Percentiles rank a stretch among this genome's conserved stretches.
phyloP scores from a whole-genome alignment of 306 rosid genomes.

The Quercus aquifolioides region DNA sequence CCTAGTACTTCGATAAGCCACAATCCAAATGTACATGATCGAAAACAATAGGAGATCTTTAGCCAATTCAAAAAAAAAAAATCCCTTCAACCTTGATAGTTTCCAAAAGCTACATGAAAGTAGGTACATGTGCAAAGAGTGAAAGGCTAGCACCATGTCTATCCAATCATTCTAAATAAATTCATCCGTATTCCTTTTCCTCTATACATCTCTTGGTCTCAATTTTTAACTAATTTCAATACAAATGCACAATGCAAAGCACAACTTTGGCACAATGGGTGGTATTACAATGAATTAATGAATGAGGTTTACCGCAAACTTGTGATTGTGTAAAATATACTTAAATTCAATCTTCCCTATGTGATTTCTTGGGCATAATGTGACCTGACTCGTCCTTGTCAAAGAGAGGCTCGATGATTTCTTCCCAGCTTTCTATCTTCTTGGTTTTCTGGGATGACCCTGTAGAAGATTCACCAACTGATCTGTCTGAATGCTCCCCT shows the following conservation, averaged over 20 bases:
- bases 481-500: conserved; percentile 37
- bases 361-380: conserved; percentile 40
- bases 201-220: not conserved
- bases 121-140: not conserved
- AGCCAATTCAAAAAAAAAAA: no score
- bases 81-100: no score
- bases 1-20: no score
- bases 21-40: no score
- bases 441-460: conserved; percentile 41
- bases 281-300: conserved; percentile 33
- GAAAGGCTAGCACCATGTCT: not conserved
- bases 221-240: not conserved
- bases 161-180: not conserved
- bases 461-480: conserved; percentile 47
- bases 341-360: conserved; percentile 18
- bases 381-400: conserved; percentile 56
- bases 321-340: not conserved
- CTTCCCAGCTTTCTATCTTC: conserved; percentile 55
- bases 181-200: not conserved
- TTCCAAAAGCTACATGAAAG: no score
- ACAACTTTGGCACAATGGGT: conserved; percentile 4
- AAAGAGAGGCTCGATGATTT: conserved; percentile 48
- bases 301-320: conserved; percentile 3
- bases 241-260: not conserved
- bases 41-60: no score